Percentiles rank a stretch among this genome's conserved stretches.
phyloP scores from a whole-genome alignment of 208 protist genomes.

The Trypanosoma vivax region DNA sequence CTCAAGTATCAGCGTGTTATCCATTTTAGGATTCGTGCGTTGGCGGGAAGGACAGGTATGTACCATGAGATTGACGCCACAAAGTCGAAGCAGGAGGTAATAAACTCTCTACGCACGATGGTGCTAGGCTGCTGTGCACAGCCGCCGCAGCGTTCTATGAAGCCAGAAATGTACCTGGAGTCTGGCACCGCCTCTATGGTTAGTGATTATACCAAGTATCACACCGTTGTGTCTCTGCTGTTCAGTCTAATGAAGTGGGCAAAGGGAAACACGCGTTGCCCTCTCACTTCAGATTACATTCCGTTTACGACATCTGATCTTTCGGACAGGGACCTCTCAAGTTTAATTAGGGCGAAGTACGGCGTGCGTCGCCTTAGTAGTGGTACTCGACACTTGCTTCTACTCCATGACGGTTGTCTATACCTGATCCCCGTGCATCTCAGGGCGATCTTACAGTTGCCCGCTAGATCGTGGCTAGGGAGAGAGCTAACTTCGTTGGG shows the following conservation, averaged over 20 bases:
- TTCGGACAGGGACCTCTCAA: slow-evolving; percentile 59
- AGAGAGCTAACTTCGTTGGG: slow-evolving; percentile 31
- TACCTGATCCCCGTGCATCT: slow-evolving; percentile 79
- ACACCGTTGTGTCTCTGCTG: slow-evolving; percentile 46
- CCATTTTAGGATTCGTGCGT: slow-evolving; percentile 60
- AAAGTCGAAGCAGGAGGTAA: slow-evolving; percentile 59
- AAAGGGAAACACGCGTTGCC: slow-evolving; percentile 41
- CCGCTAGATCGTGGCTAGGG: slow-evolving; percentile 55
- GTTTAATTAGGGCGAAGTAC: slow-evolving; percentile 51
- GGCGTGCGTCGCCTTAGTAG: slow-evolving; percentile 58
- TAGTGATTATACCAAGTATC: slow-evolving; percentile 64
- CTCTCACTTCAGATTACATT: slow-evolving; percentile 36
- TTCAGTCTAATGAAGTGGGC: slow-evolving; percentile 44
- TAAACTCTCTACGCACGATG: slow-evolving; percentile 61
- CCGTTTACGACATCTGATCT: slow-evolving; percentile 68
- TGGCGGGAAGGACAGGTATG: slow-evolving; percentile 67
- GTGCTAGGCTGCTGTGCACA: slow-evolving; percentile 77
- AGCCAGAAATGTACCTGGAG: slow-evolving; percentile 54
- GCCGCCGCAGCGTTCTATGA: slow-evolving; percentile 46
- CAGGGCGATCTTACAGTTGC: slow-evolving; percentile 59
- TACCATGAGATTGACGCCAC: slow-evolving; percentile 72
- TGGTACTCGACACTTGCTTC: slow-evolving; percentile 47
- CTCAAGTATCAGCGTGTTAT: slow-evolving; percentile 84
- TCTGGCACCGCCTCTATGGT: slow-evolving; percentile 57
- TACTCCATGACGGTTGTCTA: slow-evolving; percentile 35